Evolutionary conservation across 1,284 basidiomycete species (phyloP).

Genomic region (Apiotrichum brassicae): DNA sequence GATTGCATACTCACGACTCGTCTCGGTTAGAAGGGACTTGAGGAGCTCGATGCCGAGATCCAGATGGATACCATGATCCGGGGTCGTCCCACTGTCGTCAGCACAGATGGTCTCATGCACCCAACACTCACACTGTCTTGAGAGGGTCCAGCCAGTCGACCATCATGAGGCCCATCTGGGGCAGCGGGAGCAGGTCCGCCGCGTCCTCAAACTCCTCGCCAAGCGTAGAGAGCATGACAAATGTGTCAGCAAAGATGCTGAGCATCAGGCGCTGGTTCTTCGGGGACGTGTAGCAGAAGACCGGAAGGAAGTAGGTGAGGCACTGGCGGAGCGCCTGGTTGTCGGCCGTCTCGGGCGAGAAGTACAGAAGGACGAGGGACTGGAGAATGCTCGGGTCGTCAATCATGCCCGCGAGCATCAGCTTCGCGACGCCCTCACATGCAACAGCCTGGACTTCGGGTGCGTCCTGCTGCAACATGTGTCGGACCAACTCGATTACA

Average conservation of each 20-base stretch:
- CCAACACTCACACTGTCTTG: slow-evolving; percentile 60
- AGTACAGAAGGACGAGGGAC: slow-evolving; percentile 73
- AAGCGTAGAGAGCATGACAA: slow-evolving; percentile 58
- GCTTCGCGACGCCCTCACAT: slow-evolving; percentile 79
- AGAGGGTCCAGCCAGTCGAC: slow-evolving; percentile 90
- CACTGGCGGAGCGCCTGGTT: slow-evolving; percentile 89
- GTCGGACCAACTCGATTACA: slow-evolving; percentile 68
- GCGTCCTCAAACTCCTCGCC: slow-evolving; percentile 66
- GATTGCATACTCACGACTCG: slow-evolving; percentile 33
- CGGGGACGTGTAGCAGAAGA: slow-evolving; percentile 80
- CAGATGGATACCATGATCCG: slow-evolving; percentile 60
- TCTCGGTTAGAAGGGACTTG: slow-evolving; percentile 49
- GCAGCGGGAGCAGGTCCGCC: slow-evolving; percentile 70
- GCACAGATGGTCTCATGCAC: not conserved
- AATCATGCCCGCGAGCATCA: slow-evolving; percentile 78
- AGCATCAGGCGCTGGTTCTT: slow-evolving; percentile 74
- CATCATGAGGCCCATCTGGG: slow-evolving; percentile 76
- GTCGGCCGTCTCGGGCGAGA: slow-evolving; percentile 75
- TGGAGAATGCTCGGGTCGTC: slow-evolving; percentile 69
- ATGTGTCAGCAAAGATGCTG: slow-evolving; percentile 68
- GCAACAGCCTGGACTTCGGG: slow-evolving; percentile 71
- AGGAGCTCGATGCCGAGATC: slow-evolving; percentile 72
- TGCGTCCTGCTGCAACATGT: slow-evolving; percentile 66
- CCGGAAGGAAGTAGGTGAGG: slow-evolving; percentile 90
- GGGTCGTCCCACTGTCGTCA: slow-evolving; percentile 7